phyloP scores from a whole-genome alignment of 345 rosid genomes.

The Hibiscus syriacus region DNA sequence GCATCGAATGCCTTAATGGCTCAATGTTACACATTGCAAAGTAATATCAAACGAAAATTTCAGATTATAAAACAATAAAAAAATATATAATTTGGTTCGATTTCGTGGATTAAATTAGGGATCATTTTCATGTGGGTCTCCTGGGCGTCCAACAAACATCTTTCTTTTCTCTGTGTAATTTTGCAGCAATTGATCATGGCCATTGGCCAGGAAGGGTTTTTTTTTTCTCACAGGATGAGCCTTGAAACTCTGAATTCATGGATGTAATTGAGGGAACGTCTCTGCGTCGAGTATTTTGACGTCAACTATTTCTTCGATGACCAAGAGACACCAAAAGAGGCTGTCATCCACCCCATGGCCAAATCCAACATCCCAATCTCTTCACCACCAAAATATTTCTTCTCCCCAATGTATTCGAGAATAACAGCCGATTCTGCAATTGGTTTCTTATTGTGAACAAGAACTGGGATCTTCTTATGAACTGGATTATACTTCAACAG shows the following conservation, averaged over 20 bases:
- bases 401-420: slow-evolving; percentile 23
- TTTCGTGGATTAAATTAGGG: background rate
- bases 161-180: slow-evolving; percentile 13
- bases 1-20: too few relatives aligned
- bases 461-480: slow-evolving; percentile 34
- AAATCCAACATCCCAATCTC: slow-evolving; percentile 19
- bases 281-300: slow-evolving; percentile 18
- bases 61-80: background rate
- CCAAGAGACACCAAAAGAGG: slow-evolving; percentile 15
- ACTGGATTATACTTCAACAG: slow-evolving; percentile 31
- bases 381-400: slow-evolving; percentile 27
- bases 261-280: slow-evolving; percentile 25
- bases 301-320: slow-evolving; percentile 22
- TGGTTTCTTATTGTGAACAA: slow-evolving; percentile 26
- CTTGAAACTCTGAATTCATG: slow-evolving; percentile 26
- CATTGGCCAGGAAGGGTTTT: slow-evolving; percentile 21
- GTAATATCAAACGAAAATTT: too few relatives aligned
- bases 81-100: background rate
- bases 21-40: too few relatives aligned
- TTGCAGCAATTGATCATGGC: slow-evolving; percentile 10
- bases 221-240: slow-evolving; percentile 17
- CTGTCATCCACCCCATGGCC: slow-evolving; percentile 24
- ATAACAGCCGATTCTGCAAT: slow-evolving; percentile 25
- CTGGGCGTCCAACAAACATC: slow-evolving; percentile 11
- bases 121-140: background rate